phyloP scores from a whole-genome alignment of 495 filamentous ascomycete genomes.

The Ascobolus immersus region DNA sequence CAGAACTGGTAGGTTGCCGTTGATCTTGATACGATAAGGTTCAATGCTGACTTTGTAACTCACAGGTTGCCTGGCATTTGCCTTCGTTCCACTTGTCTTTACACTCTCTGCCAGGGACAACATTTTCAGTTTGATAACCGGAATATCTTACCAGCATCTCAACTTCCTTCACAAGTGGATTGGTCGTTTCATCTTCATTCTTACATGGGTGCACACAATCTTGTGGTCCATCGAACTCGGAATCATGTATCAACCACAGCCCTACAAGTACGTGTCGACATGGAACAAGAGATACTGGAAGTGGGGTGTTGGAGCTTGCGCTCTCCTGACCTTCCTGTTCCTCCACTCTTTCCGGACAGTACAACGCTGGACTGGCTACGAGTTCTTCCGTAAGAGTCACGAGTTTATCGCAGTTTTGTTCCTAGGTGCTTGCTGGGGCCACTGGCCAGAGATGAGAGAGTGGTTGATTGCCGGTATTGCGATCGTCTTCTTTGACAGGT shows the following conservation, averaged over 20 bases:
- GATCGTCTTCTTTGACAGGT: conserved; percentile 31
- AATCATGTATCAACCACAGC: conserved; percentile 38
- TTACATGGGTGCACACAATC: conserved; percentile 36
- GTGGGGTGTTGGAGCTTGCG: conserved; percentile 38
- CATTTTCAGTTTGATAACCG: conserved; percentile 33
- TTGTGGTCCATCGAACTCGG: conserved; percentile 37
- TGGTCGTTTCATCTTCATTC: conserved; percentile 36
- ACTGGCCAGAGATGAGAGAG: conserved; percentile 35
- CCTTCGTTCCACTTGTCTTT: conserved; percentile 36
- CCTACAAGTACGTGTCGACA: conserved; percentile 24
- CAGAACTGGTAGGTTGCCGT: conserved; percentile 33
- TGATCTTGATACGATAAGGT: not conserved
- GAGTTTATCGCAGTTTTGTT: conserved; percentile 39
- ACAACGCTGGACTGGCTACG: conserved; percentile 37
- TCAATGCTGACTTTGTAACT: conserved; percentile 15
- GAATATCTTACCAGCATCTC: conserved; percentile 41
- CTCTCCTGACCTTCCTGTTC: conserved; percentile 30
- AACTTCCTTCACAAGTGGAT: conserved; percentile 44
- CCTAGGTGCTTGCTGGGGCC: conserved; percentile 40
- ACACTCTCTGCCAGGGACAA: conserved; percentile 33
- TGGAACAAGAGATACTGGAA: conserved; percentile 32
- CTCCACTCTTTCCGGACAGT: conserved; percentile 27
- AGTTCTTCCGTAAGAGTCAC: conserved; percentile 38
- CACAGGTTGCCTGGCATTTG: conserved; percentile 37
- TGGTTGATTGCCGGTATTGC: conserved; percentile 35